Conservation (phyloP, 2,329 filamentous ascomycete genomes). For the Aureobasidium vineae region DNA sequence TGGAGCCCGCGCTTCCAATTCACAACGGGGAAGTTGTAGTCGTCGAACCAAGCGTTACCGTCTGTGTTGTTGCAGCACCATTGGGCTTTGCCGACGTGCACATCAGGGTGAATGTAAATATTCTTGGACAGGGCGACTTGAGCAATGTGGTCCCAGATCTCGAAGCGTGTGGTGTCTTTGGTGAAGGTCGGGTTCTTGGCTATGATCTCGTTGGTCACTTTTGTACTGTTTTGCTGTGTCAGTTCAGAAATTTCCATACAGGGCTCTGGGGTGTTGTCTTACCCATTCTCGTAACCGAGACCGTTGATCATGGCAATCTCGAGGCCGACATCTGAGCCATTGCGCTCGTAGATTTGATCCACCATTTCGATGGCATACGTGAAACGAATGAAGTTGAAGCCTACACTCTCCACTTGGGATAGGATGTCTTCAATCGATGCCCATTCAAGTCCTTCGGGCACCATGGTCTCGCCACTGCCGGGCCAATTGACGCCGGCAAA, state of each 20-base stretch:
- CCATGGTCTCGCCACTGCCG: constrained; percentile 60
- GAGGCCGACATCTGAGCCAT: constrained; percentile 29
- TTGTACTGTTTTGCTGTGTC: constrained; percentile 33
- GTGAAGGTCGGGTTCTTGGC: constrained; percentile 57
- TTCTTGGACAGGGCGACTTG: constrained; percentile 52
- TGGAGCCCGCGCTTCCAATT: constrained; percentile 61
- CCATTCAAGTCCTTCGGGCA: constrained; percentile 64
- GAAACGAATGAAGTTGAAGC: constrained; percentile 62
- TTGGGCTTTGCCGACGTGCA: constrained; percentile 50
- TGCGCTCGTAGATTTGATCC: constrained; percentile 41
- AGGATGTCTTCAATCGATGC: constrained; percentile 57
- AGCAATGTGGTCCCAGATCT: constrained; percentile 55
- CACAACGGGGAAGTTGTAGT: constrained; percentile 36
- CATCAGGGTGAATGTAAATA: constrained; percentile 61
- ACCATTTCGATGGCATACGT: constrained; percentile 65
- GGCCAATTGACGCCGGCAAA: constrained; percentile 62
- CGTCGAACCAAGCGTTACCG: constrained; percentile 48
- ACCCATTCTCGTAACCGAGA: constrained; percentile 55
- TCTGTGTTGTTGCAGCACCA: constrained; percentile 53
- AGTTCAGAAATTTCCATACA: background rate
- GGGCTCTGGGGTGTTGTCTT: background rate
- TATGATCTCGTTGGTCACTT: constrained; percentile 54
- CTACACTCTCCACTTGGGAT: constrained; percentile 56
- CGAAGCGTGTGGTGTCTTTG: constrained; percentile 47
- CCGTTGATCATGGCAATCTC: constrained; percentile 31